Conservation (phyloP, 2,329 filamentous ascomycete genomes). For the Saccharata proteae region DNA sequence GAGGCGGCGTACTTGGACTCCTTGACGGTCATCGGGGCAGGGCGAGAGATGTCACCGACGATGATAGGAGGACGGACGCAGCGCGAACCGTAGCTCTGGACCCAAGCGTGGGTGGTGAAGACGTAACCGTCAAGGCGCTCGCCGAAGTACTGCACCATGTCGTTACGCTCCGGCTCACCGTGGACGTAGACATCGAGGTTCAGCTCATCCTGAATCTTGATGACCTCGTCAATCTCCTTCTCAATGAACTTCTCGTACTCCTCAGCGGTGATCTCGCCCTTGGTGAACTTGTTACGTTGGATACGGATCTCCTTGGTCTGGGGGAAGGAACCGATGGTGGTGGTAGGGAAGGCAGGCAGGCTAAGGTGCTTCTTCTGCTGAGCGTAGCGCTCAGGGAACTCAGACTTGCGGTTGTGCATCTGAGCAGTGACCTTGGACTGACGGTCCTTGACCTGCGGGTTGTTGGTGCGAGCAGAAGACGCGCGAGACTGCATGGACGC, state of each 20-base stretch:
- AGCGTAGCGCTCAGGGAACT: constrained; percentile 72
- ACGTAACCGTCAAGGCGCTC: constrained; percentile 93
- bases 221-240: constrained; percentile 90
- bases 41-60: constrained; percentile 95
- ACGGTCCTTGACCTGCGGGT: constrained; percentile 93
- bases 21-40: constrained; percentile 97
- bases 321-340: constrained; percentile 98
- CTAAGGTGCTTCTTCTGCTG: constrained; percentile 87
- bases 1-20: constrained; percentile 98
- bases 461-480: constrained; percentile 88
- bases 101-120: constrained; percentile 99
- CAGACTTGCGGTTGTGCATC: constrained; percentile 86
- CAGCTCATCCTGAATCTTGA: constrained; percentile 97
- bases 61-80: constrained; percentile 98
- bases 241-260: constrained; percentile 99
- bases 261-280: constrained; percentile 83
- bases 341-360: constrained; percentile 95
- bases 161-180: constrained; percentile 98
- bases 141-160: constrained; percentile 99
- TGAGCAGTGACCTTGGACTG: constrained; percentile 74
- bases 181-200: constrained; percentile 94
- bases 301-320: constrained; percentile 98
- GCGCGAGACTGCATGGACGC: constrained; percentile 86
- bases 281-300: constrained; percentile 96
- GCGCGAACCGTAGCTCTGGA: constrained; percentile 95